These are phyloP conservation scores for Chloris gayana DNA, from an alignment of 176 grass and related monocot species.

Conservation along the genomic window DNA sequence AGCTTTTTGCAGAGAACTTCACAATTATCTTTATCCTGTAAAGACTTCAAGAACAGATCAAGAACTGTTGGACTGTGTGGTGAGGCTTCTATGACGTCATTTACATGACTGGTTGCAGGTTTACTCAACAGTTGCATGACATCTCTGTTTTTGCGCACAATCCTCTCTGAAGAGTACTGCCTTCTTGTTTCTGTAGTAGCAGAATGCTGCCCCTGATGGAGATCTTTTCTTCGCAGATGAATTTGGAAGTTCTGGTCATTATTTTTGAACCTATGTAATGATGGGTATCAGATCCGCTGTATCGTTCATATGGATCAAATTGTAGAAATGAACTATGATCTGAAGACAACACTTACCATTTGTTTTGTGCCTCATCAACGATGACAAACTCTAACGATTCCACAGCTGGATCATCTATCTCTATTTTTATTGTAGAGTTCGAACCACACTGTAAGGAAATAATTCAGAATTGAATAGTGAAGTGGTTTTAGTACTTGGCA, in stretches of 20 bases:
- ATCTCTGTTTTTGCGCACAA: slow-evolving; percentile 79
- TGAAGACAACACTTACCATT: slow-evolving; percentile 59
- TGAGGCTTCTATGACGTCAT: slow-evolving; percentile 26
- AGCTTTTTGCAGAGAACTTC: slow-evolving; percentile 67
- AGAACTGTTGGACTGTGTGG: slow-evolving; percentile 55
- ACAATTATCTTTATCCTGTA: slow-evolving; percentile 47
- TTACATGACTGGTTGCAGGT: slow-evolving; percentile 21
- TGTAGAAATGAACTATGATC: neutral
- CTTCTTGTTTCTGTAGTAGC: slow-evolving; percentile 56
- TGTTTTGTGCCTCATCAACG: slow-evolving; percentile 72
- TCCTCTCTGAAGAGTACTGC: slow-evolving; percentile 75
- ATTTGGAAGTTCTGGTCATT: slow-evolving; percentile 88
- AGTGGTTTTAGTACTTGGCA: neutral
- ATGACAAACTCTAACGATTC: slow-evolving; percentile 85
- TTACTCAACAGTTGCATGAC: slow-evolving; percentile 71
- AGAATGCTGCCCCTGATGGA: slow-evolving; percentile 43
- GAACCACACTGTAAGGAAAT: slow-evolving; percentile 58
- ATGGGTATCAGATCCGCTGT: neutral
- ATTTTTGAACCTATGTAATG: slow-evolving; percentile 77
- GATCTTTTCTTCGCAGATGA: slow-evolving; percentile 33
- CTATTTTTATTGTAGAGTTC: slow-evolving; percentile 66
- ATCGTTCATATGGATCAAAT: neutral
- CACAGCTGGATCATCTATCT: slow-evolving; percentile 78
- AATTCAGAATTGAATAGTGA: neutral
- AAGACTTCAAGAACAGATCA: slow-evolving; percentile 65